Conservation (phyloP, 768 basidiomycete genomes). For the Roridomyces roridus region DNA sequence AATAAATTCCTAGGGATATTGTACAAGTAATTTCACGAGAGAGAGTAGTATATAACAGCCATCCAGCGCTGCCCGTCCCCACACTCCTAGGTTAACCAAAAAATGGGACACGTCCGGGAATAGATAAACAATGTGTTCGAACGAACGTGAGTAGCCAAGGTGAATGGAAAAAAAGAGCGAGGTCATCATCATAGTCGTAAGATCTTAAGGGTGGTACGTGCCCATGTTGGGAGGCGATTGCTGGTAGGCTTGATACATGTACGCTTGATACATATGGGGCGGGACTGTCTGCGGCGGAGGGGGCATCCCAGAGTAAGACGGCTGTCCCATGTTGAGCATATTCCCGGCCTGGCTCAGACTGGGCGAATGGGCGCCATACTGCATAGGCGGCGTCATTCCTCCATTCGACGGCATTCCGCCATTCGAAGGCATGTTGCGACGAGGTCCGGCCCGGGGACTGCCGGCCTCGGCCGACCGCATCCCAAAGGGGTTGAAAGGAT, state of each 20-base stretch:
- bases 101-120: conserved; percentile 18
- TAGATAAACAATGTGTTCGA: conserved; percentile 18
- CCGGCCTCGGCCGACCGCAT: conserved; percentile 51
- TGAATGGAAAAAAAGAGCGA: conserved; percentile 27
- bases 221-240: conserved; percentile 82
- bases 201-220: conserved; percentile 67
- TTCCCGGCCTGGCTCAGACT: conserved; percentile 60
- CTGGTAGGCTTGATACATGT: conserved; percentile 87
- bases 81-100: conserved; percentile 24
- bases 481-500: conserved; percentile 60
- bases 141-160: conserved; percentile 24
- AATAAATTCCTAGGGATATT: conserved; percentile 35
- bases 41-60: conserved; percentile 40
- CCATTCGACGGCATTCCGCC: conserved; percentile 55
- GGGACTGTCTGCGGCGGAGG: conserved; percentile 61
- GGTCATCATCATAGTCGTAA: conserved; percentile 41
- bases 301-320: conserved; percentile 65
- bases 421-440: too few relatives aligned
- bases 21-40: conserved; percentile 47
- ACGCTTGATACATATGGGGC: conserved; percentile 76
- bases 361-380: conserved; percentile 69
- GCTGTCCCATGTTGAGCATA: conserved; percentile 69
- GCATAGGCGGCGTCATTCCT: conserved; percentile 46
- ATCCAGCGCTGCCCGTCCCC: conserved; percentile 36
- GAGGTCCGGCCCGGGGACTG: conserved; percentile 55